These are phyloP conservation scores for Alternaria triticimaculans DNA, from an alignment of 2,329 filamentous ascomycete genomes.

Conservation along the genomic window DNA sequence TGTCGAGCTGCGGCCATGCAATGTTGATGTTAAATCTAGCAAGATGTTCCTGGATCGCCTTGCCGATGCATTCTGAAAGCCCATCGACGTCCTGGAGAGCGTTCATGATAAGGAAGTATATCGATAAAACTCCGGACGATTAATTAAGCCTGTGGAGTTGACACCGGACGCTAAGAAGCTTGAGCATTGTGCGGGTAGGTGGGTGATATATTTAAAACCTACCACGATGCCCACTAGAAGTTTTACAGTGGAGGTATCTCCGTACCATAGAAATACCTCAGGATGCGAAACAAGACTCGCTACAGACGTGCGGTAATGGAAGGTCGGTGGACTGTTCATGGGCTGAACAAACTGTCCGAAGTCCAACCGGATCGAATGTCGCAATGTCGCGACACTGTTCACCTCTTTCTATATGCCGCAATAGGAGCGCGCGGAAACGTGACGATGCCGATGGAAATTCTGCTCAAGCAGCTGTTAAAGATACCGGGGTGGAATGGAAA, in stretches of 20 bases:
- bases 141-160: neutral
- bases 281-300: neutral
- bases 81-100: slow-evolving; percentile 30
- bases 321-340: neutral
- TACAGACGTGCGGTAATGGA: neutral
- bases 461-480: slow-evolving; percentile 14
- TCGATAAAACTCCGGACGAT: neutral
- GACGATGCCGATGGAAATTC: slow-evolving; percentile 12
- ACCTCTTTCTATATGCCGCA: neutral
- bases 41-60: slow-evolving; percentile 40
- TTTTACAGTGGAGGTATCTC: neutral
- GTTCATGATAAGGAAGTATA: slow-evolving; percentile 16
- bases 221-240: neutral
- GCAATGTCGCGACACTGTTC: neutral
- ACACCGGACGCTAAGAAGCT: slow-evolving; percentile 5
- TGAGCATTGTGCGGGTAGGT: neutral
- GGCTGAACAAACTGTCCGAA: neutral
- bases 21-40: slow-evolving; percentile 29
- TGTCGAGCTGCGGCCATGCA: slow-evolving; percentile 35
- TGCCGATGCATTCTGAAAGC: slow-evolving; percentile 39
- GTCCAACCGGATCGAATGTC: neutral
- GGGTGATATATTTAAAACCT: neutral
- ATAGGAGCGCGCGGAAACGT: neutral
- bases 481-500: neutral
- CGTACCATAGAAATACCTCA: neutral